Evolutionary conservation across 306 rosid genomes (phyloP).

Genomic region (Corylus americana): DNA sequence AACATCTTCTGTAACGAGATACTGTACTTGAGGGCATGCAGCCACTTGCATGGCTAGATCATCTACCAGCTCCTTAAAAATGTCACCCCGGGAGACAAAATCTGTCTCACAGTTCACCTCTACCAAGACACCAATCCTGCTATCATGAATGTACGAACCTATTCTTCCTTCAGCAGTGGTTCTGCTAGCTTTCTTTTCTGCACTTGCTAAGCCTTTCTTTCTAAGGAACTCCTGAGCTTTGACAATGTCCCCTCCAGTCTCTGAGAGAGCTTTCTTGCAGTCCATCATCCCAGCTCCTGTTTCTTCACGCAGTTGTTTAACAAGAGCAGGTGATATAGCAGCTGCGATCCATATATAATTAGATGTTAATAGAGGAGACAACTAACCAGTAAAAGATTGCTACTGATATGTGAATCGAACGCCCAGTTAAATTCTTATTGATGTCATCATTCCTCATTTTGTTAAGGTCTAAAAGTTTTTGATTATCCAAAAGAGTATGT

Average conservation of each 20-base stretch:
- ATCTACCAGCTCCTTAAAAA: slow-evolving; percentile 90
- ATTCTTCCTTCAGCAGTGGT: slow-evolving; percentile 94
- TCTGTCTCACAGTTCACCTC: slow-evolving; percentile 98
- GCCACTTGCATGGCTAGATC: slow-evolving; percentile 99
- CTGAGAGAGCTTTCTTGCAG: slow-evolving; percentile 86
- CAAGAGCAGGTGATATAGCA: slow-evolving; percentile 83
- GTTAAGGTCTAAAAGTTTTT: not conserved
- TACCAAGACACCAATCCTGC: slow-evolving; percentile 85
- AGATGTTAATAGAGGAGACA: slow-evolving; percentile 19
- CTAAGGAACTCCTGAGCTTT: slow-evolving; percentile 90
- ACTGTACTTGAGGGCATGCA: slow-evolving; percentile 90
- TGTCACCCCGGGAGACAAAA: slow-evolving; percentile 93
- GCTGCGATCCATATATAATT: slow-evolving; percentile 47
- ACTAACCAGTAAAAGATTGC: slow-evolving; percentile 1
- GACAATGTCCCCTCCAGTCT: slow-evolving; percentile 73
- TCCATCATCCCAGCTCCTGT: slow-evolving; percentile 99
- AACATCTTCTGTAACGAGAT: slow-evolving; percentile 77
- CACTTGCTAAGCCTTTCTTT: slow-evolving; percentile 93
- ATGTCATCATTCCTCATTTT: slow-evolving; percentile 9
- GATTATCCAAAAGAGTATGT: not conserved
- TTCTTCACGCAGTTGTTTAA: slow-evolving; percentile 93
- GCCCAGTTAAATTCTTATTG: not conserved
- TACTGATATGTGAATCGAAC: not conserved
- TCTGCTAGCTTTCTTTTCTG: slow-evolving; percentile 92
- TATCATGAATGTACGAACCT: slow-evolving; percentile 91